Base-by-base conservation (phyloP, 306 rosid species). In the Begonia fuchsioides region DNA sequence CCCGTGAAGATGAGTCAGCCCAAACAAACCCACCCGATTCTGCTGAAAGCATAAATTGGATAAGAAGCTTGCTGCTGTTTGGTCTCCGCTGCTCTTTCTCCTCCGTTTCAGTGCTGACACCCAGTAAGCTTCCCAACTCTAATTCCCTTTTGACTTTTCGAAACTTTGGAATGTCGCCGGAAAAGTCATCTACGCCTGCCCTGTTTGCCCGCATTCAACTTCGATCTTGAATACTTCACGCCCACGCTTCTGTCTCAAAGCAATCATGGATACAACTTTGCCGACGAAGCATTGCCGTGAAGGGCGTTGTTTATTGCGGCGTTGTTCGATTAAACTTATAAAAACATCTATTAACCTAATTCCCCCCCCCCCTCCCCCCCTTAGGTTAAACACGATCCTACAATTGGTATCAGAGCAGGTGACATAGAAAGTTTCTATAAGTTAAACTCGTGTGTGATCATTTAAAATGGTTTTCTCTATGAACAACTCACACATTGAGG, bases 281-380 rank as follows among this genome's bases (percentile, higher is more conserved):
- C 67, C 63, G 20, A 52, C 72, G 39, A 69, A 49, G 59, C 61
- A 64, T 69, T 57, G 48, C 52, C 59, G 62, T 15, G 68, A 74
- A 41, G 79, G 87, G n/a, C 67, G 78, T 50, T 62, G 44, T 62
- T 64, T 75, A 47, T 70, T 76, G 59, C 88, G 64, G 44, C 58
- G 38, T 51, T n/a, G n/a, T n/a, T n/a, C n/a, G n/a, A n/a, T n/a
- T n/a, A n/a, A n/a, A n/a, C n/a, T n/a, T n/a, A n/a, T n/a, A n/a
- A n/a, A n/a, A n/a, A n/a, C n/a, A n/a, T n/a, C n/a, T n/a, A n/a
- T n/a, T n/a, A n/a, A n/a, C n/a, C n/a, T n/a, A n/a, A n/a, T n/a
- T n/a, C n/a, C n/a, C n/a, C n/a, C n/a, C n/a, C n/a, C n/a, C n/a
- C n/a, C n/a, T n/a, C n/a, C n/a, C n/a, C n/a, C n/a, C n/a, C n/a